Evolutionary conservation across 2,329 filamentous ascomycete species (phyloP).

Genomic region (Ophiostoma angusticollis): DNA sequence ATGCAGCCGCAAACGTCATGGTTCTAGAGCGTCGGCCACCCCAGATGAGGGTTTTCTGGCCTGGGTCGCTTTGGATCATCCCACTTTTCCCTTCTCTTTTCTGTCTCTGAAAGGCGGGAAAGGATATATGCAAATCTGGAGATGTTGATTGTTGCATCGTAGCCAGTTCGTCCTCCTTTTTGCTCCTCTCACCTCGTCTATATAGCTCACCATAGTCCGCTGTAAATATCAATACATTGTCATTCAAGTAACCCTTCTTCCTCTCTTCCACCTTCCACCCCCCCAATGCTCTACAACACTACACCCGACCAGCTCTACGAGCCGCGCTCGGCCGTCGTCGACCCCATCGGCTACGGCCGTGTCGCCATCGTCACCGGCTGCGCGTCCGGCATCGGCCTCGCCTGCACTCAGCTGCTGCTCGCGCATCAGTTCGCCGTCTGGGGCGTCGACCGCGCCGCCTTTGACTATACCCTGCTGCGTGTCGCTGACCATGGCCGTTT

Average conservation of each 20-base stretch:
- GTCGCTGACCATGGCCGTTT: constrained; percentile 24
- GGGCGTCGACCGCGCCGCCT: constrained; percentile 15
- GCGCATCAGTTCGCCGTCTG: constrained; percentile 19
- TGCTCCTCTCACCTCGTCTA: too few species aligned
- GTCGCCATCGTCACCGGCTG: constrained; percentile 35
- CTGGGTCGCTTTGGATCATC: background rate
- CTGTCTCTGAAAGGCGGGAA: too few species aligned
- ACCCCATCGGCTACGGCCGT: constrained; percentile 22
- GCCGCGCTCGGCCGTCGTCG: constrained; percentile 12
- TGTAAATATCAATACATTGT: background rate
- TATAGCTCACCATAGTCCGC: background rate
- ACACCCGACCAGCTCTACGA: constrained; percentile 17
- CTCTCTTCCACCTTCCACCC: background rate
- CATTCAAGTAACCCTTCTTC: background rate
- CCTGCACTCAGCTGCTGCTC: constrained; percentile 30
- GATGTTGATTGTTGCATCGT: too few species aligned
- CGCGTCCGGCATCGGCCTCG: constrained; percentile 33
- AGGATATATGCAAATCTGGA: background rate
- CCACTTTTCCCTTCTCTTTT: background rate
- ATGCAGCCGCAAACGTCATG: too few species aligned
- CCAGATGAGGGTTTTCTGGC: too few species aligned
- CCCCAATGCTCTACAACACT: constrained; percentile 18
- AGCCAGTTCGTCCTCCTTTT: too few species aligned
- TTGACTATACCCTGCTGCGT: constrained; percentile 20
- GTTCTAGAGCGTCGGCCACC: too few species aligned